Evolutionary conservation across 2,329 filamentous ascomycete genomes (phyloP).

Genomic region (Xylaria sp.): DNA sequence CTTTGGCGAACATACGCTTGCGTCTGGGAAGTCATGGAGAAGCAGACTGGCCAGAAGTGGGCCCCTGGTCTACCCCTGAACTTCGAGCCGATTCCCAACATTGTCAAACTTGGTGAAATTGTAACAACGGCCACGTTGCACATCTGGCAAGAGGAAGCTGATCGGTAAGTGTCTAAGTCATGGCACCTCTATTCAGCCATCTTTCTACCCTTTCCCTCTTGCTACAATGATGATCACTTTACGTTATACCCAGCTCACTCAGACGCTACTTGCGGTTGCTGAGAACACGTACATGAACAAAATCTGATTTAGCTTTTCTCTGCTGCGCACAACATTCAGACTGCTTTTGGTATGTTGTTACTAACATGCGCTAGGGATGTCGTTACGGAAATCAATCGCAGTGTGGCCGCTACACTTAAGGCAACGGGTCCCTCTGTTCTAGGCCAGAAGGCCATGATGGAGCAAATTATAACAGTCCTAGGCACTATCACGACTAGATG

Average conservation of each 20-base stretch:
- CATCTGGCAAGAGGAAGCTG: constrained; percentile 89
- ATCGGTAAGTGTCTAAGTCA: constrained; percentile 76
- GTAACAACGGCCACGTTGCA: constrained; percentile 85
- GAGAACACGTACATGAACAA: constrained; percentile 79
- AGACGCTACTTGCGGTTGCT: constrained; percentile 90
- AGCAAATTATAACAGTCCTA: constrained; percentile 80
- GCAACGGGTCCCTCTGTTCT: constrained; percentile 89
- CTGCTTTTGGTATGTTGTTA: not conserved
- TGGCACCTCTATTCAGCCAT: constrained; percentile 48
- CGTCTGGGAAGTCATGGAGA: constrained; percentile 88
- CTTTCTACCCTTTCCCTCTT: constrained; percentile 42
- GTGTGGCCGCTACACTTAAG: constrained; percentile 89
- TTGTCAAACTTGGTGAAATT: constrained; percentile 86
- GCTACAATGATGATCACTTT: constrained; percentile 81
- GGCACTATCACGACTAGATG: constrained; percentile 85
- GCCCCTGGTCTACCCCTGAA: constrained; percentile 86
- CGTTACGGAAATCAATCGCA: constrained; percentile 95
- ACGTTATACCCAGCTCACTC: constrained; percentile 99
- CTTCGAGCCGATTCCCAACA: constrained; percentile 79
- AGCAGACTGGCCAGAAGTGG: constrained; percentile 84
- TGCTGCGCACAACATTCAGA: not conserved
- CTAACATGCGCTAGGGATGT: constrained; percentile 70
- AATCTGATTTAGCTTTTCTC: constrained; percentile 53
- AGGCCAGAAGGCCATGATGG: constrained; percentile 75
- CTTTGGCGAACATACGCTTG: constrained; percentile 94